These are phyloP conservation scores for Candida easanensis DNA, from an alignment of 805 yeast genomes.

Conservation along the genomic window DNA sequence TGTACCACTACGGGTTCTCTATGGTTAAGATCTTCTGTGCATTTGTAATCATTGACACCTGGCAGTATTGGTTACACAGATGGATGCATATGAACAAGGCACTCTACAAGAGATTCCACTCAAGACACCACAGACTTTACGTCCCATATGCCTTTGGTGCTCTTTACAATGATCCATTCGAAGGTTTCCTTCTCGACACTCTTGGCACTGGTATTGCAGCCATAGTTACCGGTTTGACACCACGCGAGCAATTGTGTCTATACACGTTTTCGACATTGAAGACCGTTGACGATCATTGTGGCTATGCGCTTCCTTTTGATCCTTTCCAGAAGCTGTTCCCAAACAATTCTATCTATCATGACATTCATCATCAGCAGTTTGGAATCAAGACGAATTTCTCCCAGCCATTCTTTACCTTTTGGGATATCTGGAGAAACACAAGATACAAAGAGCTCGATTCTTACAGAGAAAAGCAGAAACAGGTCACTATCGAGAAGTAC, in stretches of 20 bases:
- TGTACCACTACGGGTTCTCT: constrained; percentile 67
- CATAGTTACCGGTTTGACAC: constrained; percentile 56
- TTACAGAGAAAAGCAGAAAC: constrained; percentile 62
- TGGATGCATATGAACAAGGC: constrained; percentile 80
- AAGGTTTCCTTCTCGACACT: constrained; percentile 91
- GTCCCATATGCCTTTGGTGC: constrained; percentile 98
- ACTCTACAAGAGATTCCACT: constrained; percentile 80
- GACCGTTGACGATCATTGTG: constrained; percentile 98
- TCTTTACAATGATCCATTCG: constrained; percentile 87
- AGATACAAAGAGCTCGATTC: constrained; percentile 64
- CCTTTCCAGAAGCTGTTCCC: constrained; percentile 90
- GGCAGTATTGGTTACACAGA: constrained; percentile 94
- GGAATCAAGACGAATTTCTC: constrained; percentile 92
- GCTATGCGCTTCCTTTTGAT: constrained; percentile 91
- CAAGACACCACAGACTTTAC: constrained; percentile 90
- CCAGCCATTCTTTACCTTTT: constrained; percentile 93
- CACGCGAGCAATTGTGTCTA: constrained; percentile 72
- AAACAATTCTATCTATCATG: constrained; percentile 93
- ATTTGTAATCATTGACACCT: constrained; percentile 77
- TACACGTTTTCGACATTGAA: constrained; percentile 90
- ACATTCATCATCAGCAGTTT: constrained; percentile 95
- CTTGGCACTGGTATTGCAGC: constrained; percentile 87
- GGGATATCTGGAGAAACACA: constrained; percentile 79
- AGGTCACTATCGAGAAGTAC: constrained; percentile 65
- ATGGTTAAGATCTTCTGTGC: constrained; percentile 55